Conservation (phyloP, 345 rosid genomes). For the Lepidium sativum region DNA sequence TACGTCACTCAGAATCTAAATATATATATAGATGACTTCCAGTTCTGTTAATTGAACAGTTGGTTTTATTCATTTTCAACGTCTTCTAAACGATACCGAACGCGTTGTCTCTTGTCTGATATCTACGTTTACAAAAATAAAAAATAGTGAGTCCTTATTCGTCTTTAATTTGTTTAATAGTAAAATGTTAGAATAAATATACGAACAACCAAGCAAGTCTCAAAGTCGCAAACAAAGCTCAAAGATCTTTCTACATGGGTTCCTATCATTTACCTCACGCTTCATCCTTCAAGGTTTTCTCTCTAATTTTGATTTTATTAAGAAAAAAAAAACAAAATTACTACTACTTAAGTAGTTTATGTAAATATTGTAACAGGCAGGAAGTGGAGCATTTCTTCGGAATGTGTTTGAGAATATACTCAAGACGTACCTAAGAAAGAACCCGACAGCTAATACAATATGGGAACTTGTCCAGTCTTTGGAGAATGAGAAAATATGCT, state of each 20-base stretch:
- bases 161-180: not conserved
- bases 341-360: not conserved
- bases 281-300: not conserved
- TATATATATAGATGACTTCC: no score
- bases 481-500: conserved; percentile 43
- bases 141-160: not conserved
- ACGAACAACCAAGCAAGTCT: not conserved
- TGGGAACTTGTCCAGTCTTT: conserved; percentile 51
- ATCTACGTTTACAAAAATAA: no score
- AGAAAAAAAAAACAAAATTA: not conserved
- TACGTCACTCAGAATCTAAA: no score
- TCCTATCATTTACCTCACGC: not conserved
- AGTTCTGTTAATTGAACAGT: no score
- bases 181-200: not conserved
- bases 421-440: conserved; percentile 44
- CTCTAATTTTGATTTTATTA: not conserved
- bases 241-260: not conserved
- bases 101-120: no score
- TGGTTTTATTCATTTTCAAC: no score
- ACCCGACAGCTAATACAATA: conserved; percentile 56
- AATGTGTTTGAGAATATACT: conserved; percentile 49
- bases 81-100: no score
- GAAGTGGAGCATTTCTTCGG: conserved; percentile 48
- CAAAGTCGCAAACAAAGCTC: not conserved
- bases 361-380: conserved; percentile 9